Conservation (phyloP, 768 basidiomycete genomes). For the Trametes cinnabarina region DNA sequence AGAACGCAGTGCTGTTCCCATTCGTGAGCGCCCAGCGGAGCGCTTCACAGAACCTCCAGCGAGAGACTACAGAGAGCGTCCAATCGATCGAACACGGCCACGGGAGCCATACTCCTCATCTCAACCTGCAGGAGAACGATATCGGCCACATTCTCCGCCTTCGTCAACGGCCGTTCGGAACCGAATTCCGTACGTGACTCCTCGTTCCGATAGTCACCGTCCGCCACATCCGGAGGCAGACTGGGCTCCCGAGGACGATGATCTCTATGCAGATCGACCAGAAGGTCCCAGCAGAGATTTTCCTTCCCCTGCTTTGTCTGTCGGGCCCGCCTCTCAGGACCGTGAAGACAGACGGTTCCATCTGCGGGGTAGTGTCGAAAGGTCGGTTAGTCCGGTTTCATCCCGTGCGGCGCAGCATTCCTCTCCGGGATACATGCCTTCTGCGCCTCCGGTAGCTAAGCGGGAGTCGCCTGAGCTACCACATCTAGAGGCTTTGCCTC, state of each 20-base stretch:
- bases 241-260: constrained; percentile 10
- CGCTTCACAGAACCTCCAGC: constrained; percentile 4
- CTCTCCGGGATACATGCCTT: constrained; percentile 2
- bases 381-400: constrained; percentile 13
- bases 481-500: constrained; percentile 5
- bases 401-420: constrained; percentile 1
- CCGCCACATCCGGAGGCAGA: constrained; percentile 19
- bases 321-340: constrained; percentile 1
- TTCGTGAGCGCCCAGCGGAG: constrained; percentile 15
- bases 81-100: constrained; percentile 1
- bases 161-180: constrained; percentile 34
- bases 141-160: constrained; percentile 41
- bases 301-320: background rate
- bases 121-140: constrained; percentile 45
- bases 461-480: constrained; percentile 18
- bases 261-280: constrained; percentile 11
- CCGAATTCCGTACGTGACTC: constrained; percentile 33
- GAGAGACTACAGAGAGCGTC: constrained; percentile 3
- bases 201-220: constrained; percentile 44
- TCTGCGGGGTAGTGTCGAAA: background rate
- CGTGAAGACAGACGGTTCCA: background rate
- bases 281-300: constrained; percentile 3
- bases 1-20: background rate
- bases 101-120: constrained; percentile 21
- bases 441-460: background rate